These are phyloP conservation scores for Colletotrichum orbiculare DNA, from an alignment of 2,329 filamentous ascomycete genomes.

Conservation along the genomic window DNA sequence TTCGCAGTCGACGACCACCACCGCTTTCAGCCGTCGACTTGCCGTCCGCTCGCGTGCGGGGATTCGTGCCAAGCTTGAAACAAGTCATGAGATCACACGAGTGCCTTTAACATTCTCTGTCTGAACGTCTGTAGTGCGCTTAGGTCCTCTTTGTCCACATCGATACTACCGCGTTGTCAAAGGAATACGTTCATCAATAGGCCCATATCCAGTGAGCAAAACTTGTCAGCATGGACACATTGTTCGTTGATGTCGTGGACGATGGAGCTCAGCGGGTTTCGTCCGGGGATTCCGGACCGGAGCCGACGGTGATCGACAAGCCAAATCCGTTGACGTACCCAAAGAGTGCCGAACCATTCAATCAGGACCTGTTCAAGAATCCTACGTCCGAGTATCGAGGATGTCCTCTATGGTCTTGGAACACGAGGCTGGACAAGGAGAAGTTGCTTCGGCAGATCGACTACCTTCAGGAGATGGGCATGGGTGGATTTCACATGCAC, in stretches of 20 bases:
- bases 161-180: neutral
- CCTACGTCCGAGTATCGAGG: constrained; percentile 47
- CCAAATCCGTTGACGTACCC: constrained; percentile 45
- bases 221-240: constrained; percentile 22
- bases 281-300: neutral
- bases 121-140: neutral
- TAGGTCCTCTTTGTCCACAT: neutral
- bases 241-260: constrained; percentile 10
- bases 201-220: no score
- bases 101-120: neutral
- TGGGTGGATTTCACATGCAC: constrained; percentile 48
- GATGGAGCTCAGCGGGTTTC: neutral
- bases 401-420: constrained; percentile 46
- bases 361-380: constrained; percentile 41
- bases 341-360: constrained; percentile 40
- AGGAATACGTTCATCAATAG: no score
- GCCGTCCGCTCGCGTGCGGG: constrained; percentile 19
- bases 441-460: constrained; percentile 46
- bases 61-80: constrained; percentile 30
- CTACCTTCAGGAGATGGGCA: constrained; percentile 44
- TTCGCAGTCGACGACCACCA: no score
- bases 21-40: constrained; percentile 18
- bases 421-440: constrained; percentile 42
- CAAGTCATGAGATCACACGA: constrained; percentile 34
- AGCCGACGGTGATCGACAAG: neutral